phyloP scores from a whole-genome alignment of 139 green algal species.

The Chlorella sp. region DNA sequence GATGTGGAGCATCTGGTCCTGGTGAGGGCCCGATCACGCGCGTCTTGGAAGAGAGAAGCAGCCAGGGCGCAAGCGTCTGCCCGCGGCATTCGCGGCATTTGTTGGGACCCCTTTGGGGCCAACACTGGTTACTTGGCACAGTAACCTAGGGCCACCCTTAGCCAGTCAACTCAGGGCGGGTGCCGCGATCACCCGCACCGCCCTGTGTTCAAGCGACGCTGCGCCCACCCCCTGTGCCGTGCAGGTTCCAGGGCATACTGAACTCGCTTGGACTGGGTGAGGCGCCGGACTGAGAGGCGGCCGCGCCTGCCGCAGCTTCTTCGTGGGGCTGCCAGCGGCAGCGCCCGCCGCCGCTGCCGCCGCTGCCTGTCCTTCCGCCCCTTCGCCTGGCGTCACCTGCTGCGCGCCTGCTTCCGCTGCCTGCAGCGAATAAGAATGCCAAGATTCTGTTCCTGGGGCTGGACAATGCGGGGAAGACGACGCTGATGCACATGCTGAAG shows the following conservation, averaged over 20 bases:
- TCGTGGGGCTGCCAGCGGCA: neutral
- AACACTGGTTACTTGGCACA: no score
- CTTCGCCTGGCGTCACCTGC: neutral
- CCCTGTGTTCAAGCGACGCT: neutral
- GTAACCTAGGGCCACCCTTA: no score
- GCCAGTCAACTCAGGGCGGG: no score
- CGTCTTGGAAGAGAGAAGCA: no score
- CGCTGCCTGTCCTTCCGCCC: neutral
- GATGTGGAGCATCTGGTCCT: no score
- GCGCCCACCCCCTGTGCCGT: neutral
- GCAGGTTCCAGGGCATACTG: conserved; percentile 93
- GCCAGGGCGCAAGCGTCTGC: no score
- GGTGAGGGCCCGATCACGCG: no score
- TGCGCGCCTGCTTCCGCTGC: neutral
- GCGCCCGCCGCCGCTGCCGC: neutral
- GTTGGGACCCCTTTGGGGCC: no score
- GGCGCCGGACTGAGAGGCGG: no score
- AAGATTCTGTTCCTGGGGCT: conserved; percentile 99
- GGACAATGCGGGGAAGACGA: conserved; percentile 99
- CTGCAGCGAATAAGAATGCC: conserved; percentile 96
- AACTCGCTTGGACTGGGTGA: conserved; percentile 91
- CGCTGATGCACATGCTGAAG: conserved; percentile 99
- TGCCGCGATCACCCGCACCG: neutral
- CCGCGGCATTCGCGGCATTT: no score
- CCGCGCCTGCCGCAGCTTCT: neutral